Evolutionary conservation across 331 rosid genomes (phyloP).

Genomic region (Cucumis variabilis): DNA sequence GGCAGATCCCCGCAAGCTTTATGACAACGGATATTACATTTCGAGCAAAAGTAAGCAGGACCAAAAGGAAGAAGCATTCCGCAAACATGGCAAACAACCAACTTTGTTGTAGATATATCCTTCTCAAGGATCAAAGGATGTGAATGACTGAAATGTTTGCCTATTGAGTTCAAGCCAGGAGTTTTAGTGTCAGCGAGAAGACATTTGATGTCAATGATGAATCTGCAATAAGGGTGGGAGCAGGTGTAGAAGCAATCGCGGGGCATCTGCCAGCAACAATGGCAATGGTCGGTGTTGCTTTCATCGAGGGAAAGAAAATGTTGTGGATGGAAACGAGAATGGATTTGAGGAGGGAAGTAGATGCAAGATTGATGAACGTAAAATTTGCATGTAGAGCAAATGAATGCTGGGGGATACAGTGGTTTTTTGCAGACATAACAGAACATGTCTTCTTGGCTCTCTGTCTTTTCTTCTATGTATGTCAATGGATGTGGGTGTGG

Average conservation of each 20-base stretch:
- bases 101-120: neutral
- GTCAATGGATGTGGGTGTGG: slow-evolving; percentile 16
- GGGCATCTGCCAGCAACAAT: slow-evolving; percentile 11
- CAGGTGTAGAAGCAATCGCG: neutral
- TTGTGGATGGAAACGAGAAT: neutral
- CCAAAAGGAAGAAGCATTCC: neutral
- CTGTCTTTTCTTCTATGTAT: neutral
- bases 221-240: neutral
- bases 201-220: slow-evolving; percentile 11
- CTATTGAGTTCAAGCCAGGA: neutral
- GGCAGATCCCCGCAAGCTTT: neutral
- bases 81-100: slow-evolving; percentile 20
- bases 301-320: neutral
- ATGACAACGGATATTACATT: neutral
- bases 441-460: neutral
- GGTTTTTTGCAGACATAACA: neutral
- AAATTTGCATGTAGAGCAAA: slow-evolving; percentile 1
- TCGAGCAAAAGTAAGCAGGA: neutral
- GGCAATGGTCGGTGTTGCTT: neutral
- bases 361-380: slow-evolving; percentile 23
- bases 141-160: slow-evolving; percentile 14
- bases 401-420: slow-evolving; percentile 22
- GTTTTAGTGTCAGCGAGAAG: neutral
- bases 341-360: neutral
- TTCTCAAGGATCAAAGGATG: slow-evolving; percentile 9